Percentiles rank a stretch among this genome's conserved stretches.
Conservation (phyloP, 176 grass and related monocot species). For the Oryza glaberrima region DNA sequence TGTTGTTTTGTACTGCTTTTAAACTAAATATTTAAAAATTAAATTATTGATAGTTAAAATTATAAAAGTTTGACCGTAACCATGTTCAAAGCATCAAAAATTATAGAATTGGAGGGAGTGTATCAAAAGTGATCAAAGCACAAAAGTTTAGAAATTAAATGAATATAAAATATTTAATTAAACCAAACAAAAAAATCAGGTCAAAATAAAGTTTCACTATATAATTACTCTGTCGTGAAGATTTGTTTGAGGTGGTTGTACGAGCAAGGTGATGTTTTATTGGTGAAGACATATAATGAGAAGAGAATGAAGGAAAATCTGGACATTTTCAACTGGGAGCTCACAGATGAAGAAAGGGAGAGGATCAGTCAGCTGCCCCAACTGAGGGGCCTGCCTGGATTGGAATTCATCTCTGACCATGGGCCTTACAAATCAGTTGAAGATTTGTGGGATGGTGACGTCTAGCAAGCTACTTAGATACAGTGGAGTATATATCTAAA, state of each 20-base stretch:
- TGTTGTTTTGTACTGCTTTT: too few species aligned
- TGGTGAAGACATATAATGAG: conserved; percentile 44
- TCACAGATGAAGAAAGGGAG: conserved; percentile 34
- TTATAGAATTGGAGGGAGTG: too few species aligned
- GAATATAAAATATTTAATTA: too few species aligned
- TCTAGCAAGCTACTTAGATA: too few species aligned
- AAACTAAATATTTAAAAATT: too few species aligned
- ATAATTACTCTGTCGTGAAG: neutral
- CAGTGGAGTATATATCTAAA: too few species aligned
- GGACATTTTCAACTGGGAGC: conserved; percentile 39
- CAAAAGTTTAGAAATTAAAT: too few species aligned
- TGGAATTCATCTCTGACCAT: neutral
- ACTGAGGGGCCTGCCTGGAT: neutral
- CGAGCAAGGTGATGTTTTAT: conserved; percentile 47
- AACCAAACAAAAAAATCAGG: too few species aligned
- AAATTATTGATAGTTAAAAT: too few species aligned
- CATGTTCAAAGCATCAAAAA: too few species aligned
- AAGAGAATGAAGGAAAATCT: conserved; percentile 50
- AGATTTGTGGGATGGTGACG: conserved; percentile 43
- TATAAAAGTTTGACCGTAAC: too few species aligned
- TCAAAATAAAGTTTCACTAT: neutral
- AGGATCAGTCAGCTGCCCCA: conserved; percentile 2
- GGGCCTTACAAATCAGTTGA: neutral
- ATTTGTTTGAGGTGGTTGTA: conserved; percentile 49
- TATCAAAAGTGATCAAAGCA: too few species aligned